A percentile compares a stretch with the other conserved stretches of the same genome.
Evolutionary conservation across 805 yeast genomes (phyloP).

Genomic region (Wickerhamiella kurtzmanii): DNA sequence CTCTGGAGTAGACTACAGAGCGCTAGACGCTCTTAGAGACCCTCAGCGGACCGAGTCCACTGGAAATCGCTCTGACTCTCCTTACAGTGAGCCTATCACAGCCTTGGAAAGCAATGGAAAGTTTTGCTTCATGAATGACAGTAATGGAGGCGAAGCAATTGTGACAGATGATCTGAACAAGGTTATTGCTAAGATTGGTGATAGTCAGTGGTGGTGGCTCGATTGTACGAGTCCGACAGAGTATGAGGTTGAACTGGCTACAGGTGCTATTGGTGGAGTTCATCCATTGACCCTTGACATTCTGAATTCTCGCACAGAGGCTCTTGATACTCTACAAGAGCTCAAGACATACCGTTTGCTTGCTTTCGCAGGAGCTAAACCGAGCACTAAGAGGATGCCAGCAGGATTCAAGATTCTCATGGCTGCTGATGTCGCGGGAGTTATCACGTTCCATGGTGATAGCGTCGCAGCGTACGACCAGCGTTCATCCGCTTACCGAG

Average conservation of each 20-base stretch:
- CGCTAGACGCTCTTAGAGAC: neutral
- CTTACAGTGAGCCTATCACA: neutral
- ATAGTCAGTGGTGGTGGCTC: conserved; percentile 1
- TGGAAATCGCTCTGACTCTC: too few species aligned
- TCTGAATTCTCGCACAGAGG: neutral
- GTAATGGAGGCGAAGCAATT: neutral
- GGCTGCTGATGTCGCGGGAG: neutral
- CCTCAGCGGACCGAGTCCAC: too few species aligned
- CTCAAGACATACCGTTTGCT: conserved; percentile 1
- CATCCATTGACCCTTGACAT: conserved; percentile 5
- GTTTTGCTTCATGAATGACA: neutral
- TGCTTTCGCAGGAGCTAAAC: neutral
- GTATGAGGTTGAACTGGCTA: neutral
- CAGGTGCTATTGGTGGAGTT: conserved; percentile 1
- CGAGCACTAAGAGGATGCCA: neutral
- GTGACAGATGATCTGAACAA: neutral
- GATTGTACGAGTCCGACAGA: neutral
- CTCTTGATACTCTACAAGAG: conserved; percentile 2
- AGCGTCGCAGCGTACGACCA: neutral
- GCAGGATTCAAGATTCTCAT: neutral
- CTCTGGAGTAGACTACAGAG: neutral
- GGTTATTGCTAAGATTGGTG: neutral
- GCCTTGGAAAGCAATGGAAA: neutral
- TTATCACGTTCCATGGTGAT: neutral
- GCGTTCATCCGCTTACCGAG: neutral